Conservation (phyloP, 148 eudicot genomes). For the Bassia scoparia region DNA sequence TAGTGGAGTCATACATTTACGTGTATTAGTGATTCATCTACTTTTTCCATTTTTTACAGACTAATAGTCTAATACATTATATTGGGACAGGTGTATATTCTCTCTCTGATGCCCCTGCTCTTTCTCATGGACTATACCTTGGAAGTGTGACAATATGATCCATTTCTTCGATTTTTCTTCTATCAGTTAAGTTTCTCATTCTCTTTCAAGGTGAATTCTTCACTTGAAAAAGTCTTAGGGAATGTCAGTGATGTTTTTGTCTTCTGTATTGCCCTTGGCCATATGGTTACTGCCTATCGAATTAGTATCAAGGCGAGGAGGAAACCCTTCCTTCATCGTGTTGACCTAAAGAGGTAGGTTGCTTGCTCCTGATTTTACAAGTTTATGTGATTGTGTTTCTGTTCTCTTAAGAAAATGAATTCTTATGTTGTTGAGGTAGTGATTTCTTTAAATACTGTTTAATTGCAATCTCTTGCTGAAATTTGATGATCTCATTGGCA, state of each 20-base stretch:
- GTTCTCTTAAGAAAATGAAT: not conserved
- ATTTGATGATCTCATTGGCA: conserved; percentile 28
- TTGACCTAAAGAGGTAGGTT: conserved; percentile 83
- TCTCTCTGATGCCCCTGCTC: conserved; percentile 78
- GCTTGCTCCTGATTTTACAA: not conserved
- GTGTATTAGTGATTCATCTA: not conserved
- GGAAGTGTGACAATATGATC: conserved; percentile 84
- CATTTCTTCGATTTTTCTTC: conserved; percentile 63
- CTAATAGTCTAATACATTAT: no score
- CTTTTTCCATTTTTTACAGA: not conserved
- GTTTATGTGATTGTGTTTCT: not conserved
- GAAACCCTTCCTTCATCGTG: conserved; percentile 77
- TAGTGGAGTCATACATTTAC: no score
- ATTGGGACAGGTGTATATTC: conserved; percentile 66
- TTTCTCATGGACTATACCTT: conserved; percentile 88
- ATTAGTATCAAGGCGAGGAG: conserved; percentile 89
- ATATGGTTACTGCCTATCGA: conserved; percentile 85
- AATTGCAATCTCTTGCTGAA: not conserved
- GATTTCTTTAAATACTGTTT: not conserved
- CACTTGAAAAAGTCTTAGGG: conserved; percentile 99
- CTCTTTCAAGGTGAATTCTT: conserved; percentile 62
- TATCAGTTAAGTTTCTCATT: conserved; percentile 77
- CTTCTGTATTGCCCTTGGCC: conserved; percentile 97
- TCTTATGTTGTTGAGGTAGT: not conserved
- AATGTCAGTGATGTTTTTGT: conserved; percentile 94